A percentile compares a stretch with the other conserved stretches of the same genome.
phyloP scores from a whole-genome alignment of 1,284 basidiomycete species.

The Amylostereum areolatum region DNA sequence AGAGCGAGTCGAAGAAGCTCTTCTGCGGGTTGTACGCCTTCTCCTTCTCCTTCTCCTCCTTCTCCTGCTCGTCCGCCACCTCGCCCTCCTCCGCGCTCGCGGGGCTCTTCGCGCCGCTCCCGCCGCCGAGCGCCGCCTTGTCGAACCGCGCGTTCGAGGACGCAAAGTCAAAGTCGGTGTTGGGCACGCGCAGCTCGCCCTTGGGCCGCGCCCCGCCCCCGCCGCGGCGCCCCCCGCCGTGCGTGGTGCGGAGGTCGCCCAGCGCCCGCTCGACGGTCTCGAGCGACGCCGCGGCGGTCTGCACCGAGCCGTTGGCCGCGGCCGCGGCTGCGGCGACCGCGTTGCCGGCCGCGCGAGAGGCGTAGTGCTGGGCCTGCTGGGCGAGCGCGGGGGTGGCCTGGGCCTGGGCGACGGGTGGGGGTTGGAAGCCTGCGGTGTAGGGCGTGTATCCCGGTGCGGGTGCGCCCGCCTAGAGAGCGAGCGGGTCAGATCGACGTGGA shows the following conservation, averaged over 20 bases:
- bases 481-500: too few relatives aligned
- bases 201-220: too few relatives aligned
- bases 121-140: conserved; percentile 47
- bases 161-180: conserved; percentile 73
- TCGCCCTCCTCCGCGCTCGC: conserved; percentile 18
- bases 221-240: too few relatives aligned
- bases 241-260: conserved; percentile 62
- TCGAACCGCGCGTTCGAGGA: conserved; percentile 71
- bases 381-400: conserved; percentile 19
- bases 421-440: conserved; percentile 10
- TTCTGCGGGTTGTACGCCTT: conserved; percentile 66
- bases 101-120: conserved; percentile 14
- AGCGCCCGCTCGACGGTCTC: conserved; percentile 76
- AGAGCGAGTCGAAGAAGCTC: conserved; percentile 76
- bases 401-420: conserved; percentile 21
- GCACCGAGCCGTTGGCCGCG: conserved; percentile 41
- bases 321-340: too few relatives aligned
- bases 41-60: conserved; percentile 15
- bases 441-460: not conserved
- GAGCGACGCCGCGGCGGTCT: conserved; percentile 66
- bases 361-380: conserved; percentile 14
- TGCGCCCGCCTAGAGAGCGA: too few relatives aligned
- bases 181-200: conserved; percentile 40
- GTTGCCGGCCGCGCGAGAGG: conserved; percentile 16
- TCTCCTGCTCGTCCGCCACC: too few relatives aligned